Base-by-base conservation (phyloP, 2,329 filamentous ascomycete genomes). In the Trichophyton benhamiae region DNA sequence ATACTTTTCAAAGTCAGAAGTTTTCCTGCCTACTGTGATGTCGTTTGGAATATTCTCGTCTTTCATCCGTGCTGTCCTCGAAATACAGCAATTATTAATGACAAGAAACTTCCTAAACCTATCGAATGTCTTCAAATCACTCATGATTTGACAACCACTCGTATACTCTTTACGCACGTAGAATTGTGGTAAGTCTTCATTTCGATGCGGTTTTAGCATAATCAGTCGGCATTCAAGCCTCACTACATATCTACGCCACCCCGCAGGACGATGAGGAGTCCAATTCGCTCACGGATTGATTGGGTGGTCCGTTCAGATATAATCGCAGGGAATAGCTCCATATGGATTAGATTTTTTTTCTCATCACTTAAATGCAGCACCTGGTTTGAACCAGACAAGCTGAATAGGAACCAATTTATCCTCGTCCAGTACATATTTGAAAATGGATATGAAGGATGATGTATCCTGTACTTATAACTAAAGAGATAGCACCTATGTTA, bases 401-500 rank as follows among this genome's bases (percentile, higher is more conserved):
- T 9, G 33, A 13, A 38, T 38, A 38, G 9, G 13, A 11, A 38
- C 9, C 33, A 38, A 9, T 11, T 38, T 11, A 9, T 13, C 33
- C 13, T 38, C 9, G 33, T 38, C 33, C 33, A 38, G 9, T 2
- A n/a, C n/a, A 38, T 13, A 38, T 9, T 11, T 38, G 11, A 38
- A 38, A 38, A 38, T 3, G 8, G 33, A 38, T 3, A 38, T 13
- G 33, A 38, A 38, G 11, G 11, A 38, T 13, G 1, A 13, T 11
- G 1, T 38, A 38, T 1, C 13, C 33, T 38, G 33, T 9, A 17
- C 4, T 7, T n/a, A 44, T 7, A 44, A 13, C n/a, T 17, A 44
- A 44, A 44, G 15, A 17, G 41, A n/a, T 15, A n/a, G 6, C 7
- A 44, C 41, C 41, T 15, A 25, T 17, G 13, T 74, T 69, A 83